Conservation (phyloP, 2,329 filamentous ascomycete species). For the Ophiocordyceps robertsii region DNA sequence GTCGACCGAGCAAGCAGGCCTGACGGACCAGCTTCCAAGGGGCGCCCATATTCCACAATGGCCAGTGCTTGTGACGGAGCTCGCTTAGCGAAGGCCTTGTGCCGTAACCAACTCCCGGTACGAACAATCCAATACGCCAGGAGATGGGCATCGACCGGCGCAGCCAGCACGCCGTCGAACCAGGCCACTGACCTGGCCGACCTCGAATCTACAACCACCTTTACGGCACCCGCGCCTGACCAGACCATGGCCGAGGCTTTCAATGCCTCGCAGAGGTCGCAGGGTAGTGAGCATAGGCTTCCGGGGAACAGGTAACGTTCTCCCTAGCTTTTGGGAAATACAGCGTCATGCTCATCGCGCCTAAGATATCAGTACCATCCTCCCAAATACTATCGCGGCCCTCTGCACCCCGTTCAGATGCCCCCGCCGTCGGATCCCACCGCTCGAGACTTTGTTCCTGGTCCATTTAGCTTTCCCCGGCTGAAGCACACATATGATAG, state of each 20-base stretch:
- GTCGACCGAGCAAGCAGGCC: not conserved
- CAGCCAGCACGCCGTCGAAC: constrained; percentile 14
- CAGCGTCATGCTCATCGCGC: not conserved
- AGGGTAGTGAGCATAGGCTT: constrained; percentile 23
- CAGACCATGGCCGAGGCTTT: constrained; percentile 25
- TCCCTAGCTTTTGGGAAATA: not conserved
- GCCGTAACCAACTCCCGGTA: constrained; percentile 14
- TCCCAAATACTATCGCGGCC: constrained; percentile 88
- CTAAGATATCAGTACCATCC: constrained; percentile 85
- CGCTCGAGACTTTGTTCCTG: constrained; percentile 78
- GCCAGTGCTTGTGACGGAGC: constrained; percentile 26
- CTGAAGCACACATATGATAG: constrained; percentile 82
- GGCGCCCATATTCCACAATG: constrained; percentile 18
- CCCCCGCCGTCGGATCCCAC: constrained; percentile 75
- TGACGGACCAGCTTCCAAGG: not conserved
- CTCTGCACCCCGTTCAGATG: constrained; percentile 83
- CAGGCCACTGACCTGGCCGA: constrained; percentile 24
- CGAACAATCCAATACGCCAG: constrained; percentile 13
- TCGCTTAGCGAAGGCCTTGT: constrained; percentile 20
- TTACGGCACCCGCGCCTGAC: constrained; percentile 27
- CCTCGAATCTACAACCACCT: constrained; percentile 37
- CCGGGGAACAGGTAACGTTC: constrained; percentile 32
- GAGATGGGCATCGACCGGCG: constrained; percentile 34
- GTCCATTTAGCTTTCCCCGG: constrained; percentile 79
- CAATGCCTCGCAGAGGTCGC: constrained; percentile 21